Percentiles rank a stretch among this genome's conserved stretches.
Evolutionary conservation across 2,329 filamentous ascomycete genomes (phyloP).

Genomic region (Venturia aucupariae): DNA sequence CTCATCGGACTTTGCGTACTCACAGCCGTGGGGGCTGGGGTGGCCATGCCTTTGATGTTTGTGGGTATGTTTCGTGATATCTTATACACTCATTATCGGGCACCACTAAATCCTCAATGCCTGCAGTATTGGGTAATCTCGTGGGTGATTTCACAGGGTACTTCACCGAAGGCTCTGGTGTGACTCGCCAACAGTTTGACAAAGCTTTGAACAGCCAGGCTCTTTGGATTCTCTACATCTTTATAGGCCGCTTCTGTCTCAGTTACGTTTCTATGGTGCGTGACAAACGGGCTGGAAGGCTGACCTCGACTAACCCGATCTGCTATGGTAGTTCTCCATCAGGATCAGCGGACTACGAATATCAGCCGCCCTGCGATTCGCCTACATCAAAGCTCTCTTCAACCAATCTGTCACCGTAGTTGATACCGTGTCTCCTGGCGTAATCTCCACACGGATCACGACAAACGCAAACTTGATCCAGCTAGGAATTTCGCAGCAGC

Average conservation of each 20-base stretch:
- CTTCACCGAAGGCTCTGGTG: constrained; percentile 35
- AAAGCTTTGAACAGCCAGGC: constrained; percentile 39
- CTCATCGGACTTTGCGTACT: constrained; percentile 23
- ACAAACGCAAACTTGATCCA: constrained; percentile 23
- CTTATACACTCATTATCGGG: background rate
- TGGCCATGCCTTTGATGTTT: constrained; percentile 16
- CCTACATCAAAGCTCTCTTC: constrained; percentile 22
- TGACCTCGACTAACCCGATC: background rate
- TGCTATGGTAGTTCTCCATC: constrained; percentile 20
- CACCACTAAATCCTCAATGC: constrained; percentile 39
- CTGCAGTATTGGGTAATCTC: constrained; percentile 40
- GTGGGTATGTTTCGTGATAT: background rate
- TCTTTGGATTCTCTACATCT: constrained; percentile 50
- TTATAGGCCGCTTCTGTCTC: constrained; percentile 44
- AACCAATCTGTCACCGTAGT: constrained; percentile 21
- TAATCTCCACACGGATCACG: constrained; percentile 24
- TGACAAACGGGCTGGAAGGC: background rate
- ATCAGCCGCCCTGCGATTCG: constrained; percentile 22
- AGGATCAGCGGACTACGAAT: constrained; percentile 22
- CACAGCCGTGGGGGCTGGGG: constrained; percentile 27
- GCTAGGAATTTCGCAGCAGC: constrained; percentile 23
- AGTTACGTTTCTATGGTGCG: constrained; percentile 46
- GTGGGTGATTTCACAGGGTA: constrained; percentile 50
- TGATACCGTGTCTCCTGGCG: constrained; percentile 23
- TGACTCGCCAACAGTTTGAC: constrained; percentile 41